Base-by-base conservation (phyloP, 1,284 basidiomycete genomes). In the Leccinum ponderosum region DNA sequence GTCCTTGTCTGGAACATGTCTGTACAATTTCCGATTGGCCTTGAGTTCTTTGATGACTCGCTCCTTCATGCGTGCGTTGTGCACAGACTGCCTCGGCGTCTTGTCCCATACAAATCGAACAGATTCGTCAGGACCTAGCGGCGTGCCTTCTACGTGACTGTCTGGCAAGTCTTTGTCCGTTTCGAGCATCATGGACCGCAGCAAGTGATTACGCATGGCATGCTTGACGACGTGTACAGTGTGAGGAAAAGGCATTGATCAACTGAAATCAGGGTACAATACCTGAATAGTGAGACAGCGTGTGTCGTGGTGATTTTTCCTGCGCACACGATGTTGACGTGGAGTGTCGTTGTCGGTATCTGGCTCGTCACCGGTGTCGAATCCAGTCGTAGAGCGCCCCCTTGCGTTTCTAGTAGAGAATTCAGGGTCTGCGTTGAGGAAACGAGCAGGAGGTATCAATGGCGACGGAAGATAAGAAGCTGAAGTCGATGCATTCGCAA, bases 81-180 rank as follows among this genome's bases (percentile, higher is more conserved):
- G 89, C 20, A 84, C 78, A 0, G 87, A 90, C 66, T 90, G 87
- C 62, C 84, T 88, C 8, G 81, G 78, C 1, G 89, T 91, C 71
- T 88, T 89, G 59, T 86, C 83, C 89, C 89, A 91, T 3, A 90
- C 85, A 66, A 91, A 91, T 14, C 89, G 85, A 9, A 91, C 77
- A 2, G 87, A 82, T 20, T 86, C 80, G 20, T 77, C 69, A 6
- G 76, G 64, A 3, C 73, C 73, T 2, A 86, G 65, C 1, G 73
- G 64, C 9, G 71, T 73, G 11, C 83, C 84, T 66, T 91, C 89
- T 6, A 70, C 66, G 66, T 87, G 83, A 57, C 81, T 83, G 59
- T 84, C 81, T 0, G 89, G 89, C 9, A 91, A 75, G 1, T 80
- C 69, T 62, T 84, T 83, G 65, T 86, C 86, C 35, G 72, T 78